phyloP scores from a whole-genome alignment of 306 rosid species.

The Sindora glabra region DNA sequence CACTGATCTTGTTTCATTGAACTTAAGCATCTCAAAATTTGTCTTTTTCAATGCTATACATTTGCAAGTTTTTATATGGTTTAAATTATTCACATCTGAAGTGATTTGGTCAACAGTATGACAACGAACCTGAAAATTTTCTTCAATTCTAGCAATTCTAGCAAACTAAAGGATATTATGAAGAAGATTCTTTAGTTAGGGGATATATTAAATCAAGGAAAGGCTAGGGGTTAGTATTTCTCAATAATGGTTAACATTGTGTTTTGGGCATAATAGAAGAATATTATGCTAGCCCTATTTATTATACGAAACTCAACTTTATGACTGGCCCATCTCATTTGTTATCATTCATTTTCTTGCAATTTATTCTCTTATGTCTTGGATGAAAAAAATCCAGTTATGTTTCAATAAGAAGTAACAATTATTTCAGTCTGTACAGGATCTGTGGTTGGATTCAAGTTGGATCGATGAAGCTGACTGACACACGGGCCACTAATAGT shows the following conservation, averaged over 20 bases:
- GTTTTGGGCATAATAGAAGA: slow-evolving; percentile 8
- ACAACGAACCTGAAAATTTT: too few species aligned
- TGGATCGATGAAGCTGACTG: slow-evolving; percentile 91
- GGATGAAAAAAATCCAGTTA: too few species aligned
- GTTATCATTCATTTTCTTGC: not conserved
- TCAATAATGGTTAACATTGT: not conserved
- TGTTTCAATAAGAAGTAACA: not conserved
- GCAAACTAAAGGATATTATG: slow-evolving; percentile 81
- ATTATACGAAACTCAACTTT: slow-evolving; percentile 1
- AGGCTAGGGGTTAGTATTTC: slow-evolving; percentile 78
- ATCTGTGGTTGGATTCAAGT: slow-evolving; percentile 93
- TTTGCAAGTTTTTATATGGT: too few species aligned
- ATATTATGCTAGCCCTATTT: not conserved
- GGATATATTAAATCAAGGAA: slow-evolving; percentile 92
- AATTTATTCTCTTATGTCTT: too few species aligned
- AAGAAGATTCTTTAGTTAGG: slow-evolving; percentile 84
- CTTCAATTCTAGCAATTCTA: too few species aligned
- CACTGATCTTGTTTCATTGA: too few species aligned
- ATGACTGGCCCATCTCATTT: not conserved
- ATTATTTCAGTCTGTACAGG: slow-evolving; percentile 46
- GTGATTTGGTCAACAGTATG: too few species aligned
- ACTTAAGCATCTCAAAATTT: too few species aligned
- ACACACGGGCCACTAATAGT: slow-evolving; percentile 84
- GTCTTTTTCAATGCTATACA: too few species aligned
- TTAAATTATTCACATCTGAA: too few species aligned